A percentile compares a stretch with the other conserved stretches of the same genome.
phyloP scores from a whole-genome alignment of 352 stramenopile genomes.

The Phytophthora fragariaefolia region DNA sequence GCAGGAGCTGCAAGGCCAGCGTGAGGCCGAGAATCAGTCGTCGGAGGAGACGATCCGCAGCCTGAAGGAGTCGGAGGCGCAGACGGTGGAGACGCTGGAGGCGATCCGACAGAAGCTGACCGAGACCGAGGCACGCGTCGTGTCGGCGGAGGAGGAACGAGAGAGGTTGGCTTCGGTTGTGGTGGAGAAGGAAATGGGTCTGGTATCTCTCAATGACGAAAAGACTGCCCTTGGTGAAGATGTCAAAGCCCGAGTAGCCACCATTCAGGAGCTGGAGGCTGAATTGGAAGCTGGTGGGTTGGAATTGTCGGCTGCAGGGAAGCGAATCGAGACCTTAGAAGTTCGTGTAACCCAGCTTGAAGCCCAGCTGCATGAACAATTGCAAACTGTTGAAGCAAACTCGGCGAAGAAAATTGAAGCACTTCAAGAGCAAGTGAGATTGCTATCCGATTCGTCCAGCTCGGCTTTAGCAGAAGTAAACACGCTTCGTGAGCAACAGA shows the following conservation, averaged over 20 bases:
- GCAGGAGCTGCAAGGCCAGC: conserved; percentile 11
- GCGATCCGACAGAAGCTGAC: conserved; percentile 19
- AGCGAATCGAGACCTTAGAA: conserved; percentile 28
- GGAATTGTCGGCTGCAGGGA: conserved; percentile 7
- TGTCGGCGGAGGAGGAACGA: conserved; percentile 25
- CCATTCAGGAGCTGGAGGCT: conserved; percentile 1
- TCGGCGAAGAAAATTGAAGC: conserved; percentile 24
- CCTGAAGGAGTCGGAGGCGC: conserved; percentile 8
- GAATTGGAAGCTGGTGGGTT: conserved; percentile 12
- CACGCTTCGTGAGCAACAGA: conserved; percentile 25
- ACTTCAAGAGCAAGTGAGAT: conserved; percentile 32
- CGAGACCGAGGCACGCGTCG: conserved; percentile 9
- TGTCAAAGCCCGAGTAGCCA: background rate
- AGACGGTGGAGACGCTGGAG: conserved; percentile 8
- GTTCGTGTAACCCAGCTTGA: conserved; percentile 27
- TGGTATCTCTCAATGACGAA: conserved; percentile 7
- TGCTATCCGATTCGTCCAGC: conserved; percentile 22
- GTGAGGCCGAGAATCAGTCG: conserved; percentile 9
- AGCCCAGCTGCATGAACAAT: conserved; percentile 21
- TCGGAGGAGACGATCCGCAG: conserved; percentile 14
- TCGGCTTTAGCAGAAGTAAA: conserved; percentile 24
- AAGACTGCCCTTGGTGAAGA: conserved; percentile 3
- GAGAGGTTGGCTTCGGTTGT: background rate
- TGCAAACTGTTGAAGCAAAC: conserved; percentile 12
- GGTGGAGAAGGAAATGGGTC: no score